Evolutionary conservation across 2,329 filamentous ascomycete species (phyloP).

Genomic region (Sporothrix sp.): DNA sequence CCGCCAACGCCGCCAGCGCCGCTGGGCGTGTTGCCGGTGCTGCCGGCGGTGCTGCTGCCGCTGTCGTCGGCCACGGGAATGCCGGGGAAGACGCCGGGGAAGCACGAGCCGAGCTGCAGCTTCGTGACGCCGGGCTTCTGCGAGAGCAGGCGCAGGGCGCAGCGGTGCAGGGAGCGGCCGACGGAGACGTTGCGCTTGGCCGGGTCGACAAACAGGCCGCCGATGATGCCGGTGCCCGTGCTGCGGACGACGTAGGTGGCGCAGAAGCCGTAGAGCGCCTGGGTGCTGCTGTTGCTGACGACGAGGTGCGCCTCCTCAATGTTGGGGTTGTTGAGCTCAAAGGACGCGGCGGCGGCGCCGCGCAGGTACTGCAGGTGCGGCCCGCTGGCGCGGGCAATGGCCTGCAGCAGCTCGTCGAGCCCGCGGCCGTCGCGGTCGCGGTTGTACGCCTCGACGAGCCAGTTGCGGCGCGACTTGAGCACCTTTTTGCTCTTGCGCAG

Average conservation of each 20-base stretch:
- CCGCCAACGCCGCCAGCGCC: neutral
- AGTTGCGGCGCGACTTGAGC: slow-evolving; percentile 82
- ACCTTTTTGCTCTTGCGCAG: slow-evolving; percentile 80
- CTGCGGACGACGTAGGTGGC: slow-evolving; percentile 71
- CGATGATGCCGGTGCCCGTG: slow-evolving; percentile 66
- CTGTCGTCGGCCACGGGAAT: slow-evolving; percentile 53
- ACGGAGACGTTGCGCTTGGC: slow-evolving; percentile 79
- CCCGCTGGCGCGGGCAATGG: slow-evolving; percentile 56
- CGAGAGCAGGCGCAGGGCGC: slow-evolving; percentile 64
- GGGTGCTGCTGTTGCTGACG: slow-evolving; percentile 86
- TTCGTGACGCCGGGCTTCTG: slow-evolving; percentile 65
- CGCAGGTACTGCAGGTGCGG: slow-evolving; percentile 61
- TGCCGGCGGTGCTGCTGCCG: slow-evolving; percentile 9
- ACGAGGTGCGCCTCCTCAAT: slow-evolving; percentile 82
- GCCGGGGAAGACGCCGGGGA: slow-evolving; percentile 79
- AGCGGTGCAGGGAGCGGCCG: slow-evolving; percentile 77
- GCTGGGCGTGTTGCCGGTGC: slow-evolving; percentile 9
- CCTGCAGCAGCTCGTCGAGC: slow-evolving; percentile 64
- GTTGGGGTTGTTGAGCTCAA: slow-evolving; percentile 56
- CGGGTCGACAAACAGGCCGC: slow-evolving; percentile 83
- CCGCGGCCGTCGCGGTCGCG: slow-evolving; percentile 64
- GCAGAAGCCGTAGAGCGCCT: slow-evolving; percentile 84
- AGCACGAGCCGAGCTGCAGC: slow-evolving; percentile 69
- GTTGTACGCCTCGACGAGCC: slow-evolving; percentile 86
- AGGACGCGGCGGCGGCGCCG: slow-evolving; percentile 61